Evolutionary conservation across 1,139 yeast species (phyloP).

Genomic region (Hyphopichia wangnamkhiaoensis): DNA sequence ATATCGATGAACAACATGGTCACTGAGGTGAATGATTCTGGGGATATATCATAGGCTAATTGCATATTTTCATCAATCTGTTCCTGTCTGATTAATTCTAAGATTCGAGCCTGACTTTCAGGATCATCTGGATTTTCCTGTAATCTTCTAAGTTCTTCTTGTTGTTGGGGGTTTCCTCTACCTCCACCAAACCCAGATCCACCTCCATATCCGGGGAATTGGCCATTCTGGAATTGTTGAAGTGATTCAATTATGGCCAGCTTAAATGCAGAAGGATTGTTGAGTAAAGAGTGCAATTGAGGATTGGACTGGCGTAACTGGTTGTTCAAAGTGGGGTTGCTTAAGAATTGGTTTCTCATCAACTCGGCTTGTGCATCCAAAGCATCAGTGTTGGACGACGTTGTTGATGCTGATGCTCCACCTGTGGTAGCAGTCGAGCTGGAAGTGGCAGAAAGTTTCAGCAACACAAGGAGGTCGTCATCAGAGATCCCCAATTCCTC

Average conservation of each 20-base stretch:
- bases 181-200: slow-evolving; percentile 3
- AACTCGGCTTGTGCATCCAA: slow-evolving; percentile 48
- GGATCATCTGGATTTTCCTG: slow-evolving; percentile 71
- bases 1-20: slow-evolving; percentile 81
- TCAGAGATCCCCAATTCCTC: slow-evolving; percentile 49
- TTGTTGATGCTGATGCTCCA: slow-evolving; percentile 3
- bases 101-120: slow-evolving; percentile 64
- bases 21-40: slow-evolving; percentile 83
- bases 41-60: slow-evolving; percentile 81
- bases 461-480: slow-evolving; percentile 56
- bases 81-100: slow-evolving; percentile 69
- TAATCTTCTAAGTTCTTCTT: slow-evolving; percentile 52
- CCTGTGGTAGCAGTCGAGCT: slow-evolving; percentile 13
- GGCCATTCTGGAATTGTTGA: slow-evolving; percentile 19
- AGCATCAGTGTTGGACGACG: slow-evolving; percentile 5
- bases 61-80: slow-evolving; percentile 77
- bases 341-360: slow-evolving; percentile 49
- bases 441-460: slow-evolving; percentile 16
- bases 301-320: slow-evolving; percentile 42
- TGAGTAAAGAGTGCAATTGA: slow-evolving; percentile 40
- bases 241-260: slow-evolving; percentile 38
- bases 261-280: slow-evolving; percentile 56
- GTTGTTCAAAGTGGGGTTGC: slow-evolving; percentile 36
- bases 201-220: slow-evolving; percentile 8
- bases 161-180: slow-evolving; percentile 17